phyloP scores from a whole-genome alignment of 768 basidiomycete species.

The Suillus bovinus region DNA sequence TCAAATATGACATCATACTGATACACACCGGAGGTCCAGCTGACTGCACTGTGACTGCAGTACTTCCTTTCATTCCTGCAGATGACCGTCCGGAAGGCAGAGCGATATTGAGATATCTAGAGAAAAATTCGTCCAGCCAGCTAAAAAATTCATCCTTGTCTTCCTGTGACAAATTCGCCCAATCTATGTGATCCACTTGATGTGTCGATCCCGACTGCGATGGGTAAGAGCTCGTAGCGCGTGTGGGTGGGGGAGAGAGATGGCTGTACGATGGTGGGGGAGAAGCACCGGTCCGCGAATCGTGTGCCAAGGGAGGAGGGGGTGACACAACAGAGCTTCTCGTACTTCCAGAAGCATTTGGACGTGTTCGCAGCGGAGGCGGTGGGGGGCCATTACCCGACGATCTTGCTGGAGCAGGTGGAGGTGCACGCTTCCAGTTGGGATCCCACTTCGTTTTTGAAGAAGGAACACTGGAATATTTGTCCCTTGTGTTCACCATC shows the following conservation, averaged over 20 bases:
- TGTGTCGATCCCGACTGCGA: slow-evolving; percentile 12
- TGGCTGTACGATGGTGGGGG: slow-evolving; percentile 19
- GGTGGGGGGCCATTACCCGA: slow-evolving; percentile 24
- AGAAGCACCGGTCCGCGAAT: slow-evolving; percentile 16
- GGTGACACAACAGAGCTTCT: slow-evolving; percentile 20
- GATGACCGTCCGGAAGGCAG: slow-evolving; percentile 15
- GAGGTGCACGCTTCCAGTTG: slow-evolving; percentile 49
- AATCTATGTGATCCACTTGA: slow-evolving; percentile 47
- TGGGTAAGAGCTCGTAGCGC: slow-evolving; percentile 27
- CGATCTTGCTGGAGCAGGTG: slow-evolving; percentile 27
- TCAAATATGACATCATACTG: background rate
- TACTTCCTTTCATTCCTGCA: background rate
- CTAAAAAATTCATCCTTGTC: slow-evolving; percentile 74
- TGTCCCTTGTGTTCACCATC: slow-evolving; percentile 55
- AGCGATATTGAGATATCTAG: slow-evolving; percentile 38
- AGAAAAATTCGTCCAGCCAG: slow-evolving; percentile 85
- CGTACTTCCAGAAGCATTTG: slow-evolving; percentile 13
- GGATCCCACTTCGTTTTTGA: slow-evolving; percentile 67
- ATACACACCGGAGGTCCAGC: slow-evolving; percentile 23
- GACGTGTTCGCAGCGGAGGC: slow-evolving; percentile 34
- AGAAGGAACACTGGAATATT: slow-evolving; percentile 53
- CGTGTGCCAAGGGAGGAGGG: slow-evolving; percentile 18
- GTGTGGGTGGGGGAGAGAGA: slow-evolving; percentile 28
- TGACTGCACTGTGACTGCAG: background rate
- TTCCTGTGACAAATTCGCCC: slow-evolving; percentile 63